phyloP scores from a whole-genome alignment of 345 rosid genomes.

The Arabidopsis suecica region DNA sequence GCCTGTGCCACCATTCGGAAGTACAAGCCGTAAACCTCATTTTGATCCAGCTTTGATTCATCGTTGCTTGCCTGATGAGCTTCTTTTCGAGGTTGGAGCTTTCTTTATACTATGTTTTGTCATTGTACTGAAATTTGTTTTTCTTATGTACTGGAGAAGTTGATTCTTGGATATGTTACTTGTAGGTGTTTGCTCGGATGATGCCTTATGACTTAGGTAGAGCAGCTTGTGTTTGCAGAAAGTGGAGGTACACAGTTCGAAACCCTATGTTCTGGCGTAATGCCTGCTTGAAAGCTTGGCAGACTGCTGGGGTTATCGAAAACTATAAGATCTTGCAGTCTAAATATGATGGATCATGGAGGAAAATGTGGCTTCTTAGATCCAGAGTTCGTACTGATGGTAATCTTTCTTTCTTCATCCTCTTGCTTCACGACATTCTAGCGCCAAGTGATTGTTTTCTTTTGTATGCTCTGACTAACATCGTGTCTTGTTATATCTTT shows the following conservation, averaged over 20 bases:
- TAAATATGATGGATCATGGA: slow-evolving; percentile 88
- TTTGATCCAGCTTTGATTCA: slow-evolving; percentile 79
- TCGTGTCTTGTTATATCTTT: slow-evolving; percentile 1
- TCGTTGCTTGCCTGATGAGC: slow-evolving; percentile 90
- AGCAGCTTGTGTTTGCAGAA: slow-evolving; percentile 88
- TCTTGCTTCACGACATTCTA: background rate
- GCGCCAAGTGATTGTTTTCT: background rate
- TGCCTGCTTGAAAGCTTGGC: slow-evolving; percentile 96
- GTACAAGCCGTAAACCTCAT: slow-evolving; percentile 62
- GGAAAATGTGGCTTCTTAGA: slow-evolving; percentile 97
- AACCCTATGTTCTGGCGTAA: slow-evolving; percentile 91
- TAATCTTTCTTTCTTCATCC: slow-evolving; percentile 33
- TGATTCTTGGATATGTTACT: slow-evolving; percentile 28
- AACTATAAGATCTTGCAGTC: slow-evolving; percentile 83
- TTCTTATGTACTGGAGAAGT: background rate
- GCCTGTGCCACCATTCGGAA: slow-evolving; percentile 85
- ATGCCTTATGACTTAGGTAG: slow-evolving; percentile 83
- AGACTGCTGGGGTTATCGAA: slow-evolving; percentile 85
- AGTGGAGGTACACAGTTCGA: slow-evolving; percentile 92
- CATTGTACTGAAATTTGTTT: background rate
- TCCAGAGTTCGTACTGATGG: slow-evolving; percentile 97
- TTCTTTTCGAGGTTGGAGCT: slow-evolving; percentile 74
- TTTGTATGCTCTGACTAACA: slow-evolving; percentile 7
- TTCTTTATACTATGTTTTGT: background rate
- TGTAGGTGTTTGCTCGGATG: slow-evolving; percentile 86